Evolutionary conservation across 768 basidiomycete species (phyloP).

Genomic region (Boletus huronensis): DNA sequence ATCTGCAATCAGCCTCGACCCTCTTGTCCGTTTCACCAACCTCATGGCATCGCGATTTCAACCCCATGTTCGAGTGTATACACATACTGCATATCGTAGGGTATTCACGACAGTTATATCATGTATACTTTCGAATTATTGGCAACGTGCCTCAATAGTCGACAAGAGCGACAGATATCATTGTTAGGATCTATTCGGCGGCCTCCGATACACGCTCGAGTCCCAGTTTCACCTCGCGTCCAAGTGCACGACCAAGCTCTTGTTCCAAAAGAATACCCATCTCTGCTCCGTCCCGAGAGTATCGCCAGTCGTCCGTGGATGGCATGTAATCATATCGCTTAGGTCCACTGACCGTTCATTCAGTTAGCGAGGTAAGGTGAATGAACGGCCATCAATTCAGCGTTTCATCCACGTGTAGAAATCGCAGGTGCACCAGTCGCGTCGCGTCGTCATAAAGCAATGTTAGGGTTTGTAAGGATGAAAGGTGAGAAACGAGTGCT

Average conservation of each 20-base stretch:
- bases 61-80: background rate
- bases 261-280: slow-evolving; percentile 62
- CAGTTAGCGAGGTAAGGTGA: background rate
- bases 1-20: background rate
- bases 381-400: background rate
- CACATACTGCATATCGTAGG: slow-evolving; percentile 9
- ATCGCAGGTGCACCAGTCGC: background rate
- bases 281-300: slow-evolving; percentile 60
- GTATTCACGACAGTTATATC: slow-evolving; percentile 1
- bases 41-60: background rate
- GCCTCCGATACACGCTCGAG: slow-evolving; percentile 26
- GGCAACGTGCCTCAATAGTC: background rate
- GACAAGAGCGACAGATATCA: background rate
- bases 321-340: slow-evolving; percentile 83
- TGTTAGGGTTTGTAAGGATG: background rate
- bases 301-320: slow-evolving; percentile 64
- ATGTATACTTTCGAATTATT: slow-evolving; percentile 1
- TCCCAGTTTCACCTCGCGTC: slow-evolving; percentile 33
- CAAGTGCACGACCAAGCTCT: slow-evolving; percentile 55
- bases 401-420: slow-evolving; percentile 4
- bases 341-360: slow-evolving; percentile 60
- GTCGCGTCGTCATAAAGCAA: background rate
- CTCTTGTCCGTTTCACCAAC: background rate
- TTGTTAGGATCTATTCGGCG: slow-evolving; percentile 13
- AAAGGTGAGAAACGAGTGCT: slow-evolving; percentile 1